Evolutionary conservation across 1,139 yeast species (phyloP), one percentile per base, ranked within the genome.

Genomic region (Yamadazyma pseudoaaseri): DNA sequence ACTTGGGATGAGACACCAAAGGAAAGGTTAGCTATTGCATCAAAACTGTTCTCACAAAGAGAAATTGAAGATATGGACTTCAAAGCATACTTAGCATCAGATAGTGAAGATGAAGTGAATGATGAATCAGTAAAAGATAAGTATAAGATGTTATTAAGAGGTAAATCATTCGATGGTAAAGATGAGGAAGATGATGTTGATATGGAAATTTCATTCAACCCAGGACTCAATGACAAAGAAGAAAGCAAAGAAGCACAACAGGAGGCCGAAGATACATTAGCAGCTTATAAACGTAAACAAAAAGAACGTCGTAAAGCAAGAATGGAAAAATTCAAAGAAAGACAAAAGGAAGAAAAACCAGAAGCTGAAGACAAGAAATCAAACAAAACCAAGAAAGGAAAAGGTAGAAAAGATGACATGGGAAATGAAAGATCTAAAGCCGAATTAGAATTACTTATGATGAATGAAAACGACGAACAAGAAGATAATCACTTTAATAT

Each of bases 1-100:
- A 89, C 97, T 0, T 90, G 97, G 97, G 99, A 94, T 59, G 97
- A 92, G 60, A 94, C 97, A 0, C 98, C 98, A 3, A 82, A 79
- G 40, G 97, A 89, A 51, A 76, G 98, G 55, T 60, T 79, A n/a
- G 80, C 85, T 37, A 60, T 90, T 35, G 78, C 96, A 1, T 74
- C 85, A 12, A 79, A 82, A 47, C 89, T 90, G 11, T 90, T 94
- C 52, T 79, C 89, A 31, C 95, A 86, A 53, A 81, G 84, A 56
- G 98, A 94, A 54, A 73, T 90, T 33, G 97, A 92, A 47, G 97
- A 90, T 33, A 87, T 90, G 94, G 98, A 94, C 57, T 84, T 90
- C 64, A 81, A 87, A 53, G 97, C 97, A 2, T 94, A 94, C 51
- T 66, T 94, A 39, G 99, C 98, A 0, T 83, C 95, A 31, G 96